Conservation (phyloP, 305 asterid species). For the Withania somnifera region DNA sequence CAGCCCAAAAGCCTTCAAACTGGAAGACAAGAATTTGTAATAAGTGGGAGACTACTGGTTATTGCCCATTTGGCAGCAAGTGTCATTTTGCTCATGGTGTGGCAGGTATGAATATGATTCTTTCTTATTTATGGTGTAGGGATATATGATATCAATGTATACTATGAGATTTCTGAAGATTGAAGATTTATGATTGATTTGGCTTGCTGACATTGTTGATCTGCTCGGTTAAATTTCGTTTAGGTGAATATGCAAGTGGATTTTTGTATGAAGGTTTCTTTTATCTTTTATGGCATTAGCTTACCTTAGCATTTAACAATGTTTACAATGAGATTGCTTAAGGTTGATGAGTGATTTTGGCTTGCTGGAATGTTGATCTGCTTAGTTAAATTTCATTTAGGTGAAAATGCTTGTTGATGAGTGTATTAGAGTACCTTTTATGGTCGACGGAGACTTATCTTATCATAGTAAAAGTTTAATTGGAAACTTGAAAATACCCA, state of each 20-base stretch:
- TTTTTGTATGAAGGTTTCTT: neutral
- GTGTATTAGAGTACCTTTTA: neutral
- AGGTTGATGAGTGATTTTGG: neutral
- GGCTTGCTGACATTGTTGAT: neutral
- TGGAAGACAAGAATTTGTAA: slow-evolving; percentile 89
- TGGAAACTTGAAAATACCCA: neutral
- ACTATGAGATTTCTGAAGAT: neutral
- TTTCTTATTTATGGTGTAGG: neutral
- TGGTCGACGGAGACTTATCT: neutral
- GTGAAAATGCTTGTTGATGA: neutral
- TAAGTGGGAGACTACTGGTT: slow-evolving; percentile 83
- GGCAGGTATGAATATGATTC: slow-evolving; percentile 8
- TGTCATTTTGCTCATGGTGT: slow-evolving; percentile 91
- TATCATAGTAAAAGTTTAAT: neutral
- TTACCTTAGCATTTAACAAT: neutral
- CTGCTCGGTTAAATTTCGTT: neutral
- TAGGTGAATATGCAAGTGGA: neutral
- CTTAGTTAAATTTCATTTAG: neutral
- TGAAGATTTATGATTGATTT: neutral
- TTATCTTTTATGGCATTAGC: neutral
- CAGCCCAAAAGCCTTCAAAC: slow-evolving; percentile 55
- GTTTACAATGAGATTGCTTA: neutral
- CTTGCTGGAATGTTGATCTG: neutral
- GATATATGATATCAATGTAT: neutral
- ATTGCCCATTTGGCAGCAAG: slow-evolving; percentile 79